Base-by-base conservation (phyloP, 257 asterid genomes). In the Plectranthus barbatus region DNA sequence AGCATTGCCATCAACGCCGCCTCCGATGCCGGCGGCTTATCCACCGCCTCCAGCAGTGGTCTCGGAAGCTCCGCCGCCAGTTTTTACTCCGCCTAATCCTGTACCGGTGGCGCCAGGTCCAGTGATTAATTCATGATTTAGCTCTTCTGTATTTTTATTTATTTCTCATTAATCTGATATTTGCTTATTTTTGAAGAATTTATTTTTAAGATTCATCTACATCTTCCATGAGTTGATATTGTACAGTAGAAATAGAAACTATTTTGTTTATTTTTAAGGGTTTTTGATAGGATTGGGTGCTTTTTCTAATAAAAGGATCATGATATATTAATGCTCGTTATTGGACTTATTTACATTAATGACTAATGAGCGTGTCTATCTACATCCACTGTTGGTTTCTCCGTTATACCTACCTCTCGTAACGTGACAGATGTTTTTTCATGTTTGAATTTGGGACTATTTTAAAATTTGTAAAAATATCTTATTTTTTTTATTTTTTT, bases 71-170 rank as follows among this genome's bases (percentile, higher is more conserved):
- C 83, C 88, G 48, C 95, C 95, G 31, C 96, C 97, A 24, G 60
- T 63, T 31, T 67, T 81, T 46, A 71, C 72, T 68, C 86, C 95
- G 26, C 92, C 91, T 9, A 74, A 74, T 41, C 76, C 87, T 2
- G 90, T 67, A 17, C 61, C 84, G 64, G 84, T 60, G 18, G 67
- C 86, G 42, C 92, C 97, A 50, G 97, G 92, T 74, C 95, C 97
- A 3, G 77, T 56, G 42, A 78, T 72, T 56, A 74, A 75, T 56
- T 76, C 83, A 59, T 82, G 77, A 69, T 20, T 57, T 33, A 68
- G 67, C 34, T 52, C 8, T 19, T 5, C 36, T 60, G 39, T 9
- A 41, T 60, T 52, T 50, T 62, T 40, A 20, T 57, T 60, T 15
- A 59, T 66, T 36, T n/a, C n/a, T n/a, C n/a, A 24, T 7, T 62